Evolutionary conservation across 345 rosid genomes (phyloP), one percentile per base, ranked within the genome.

Genomic region (Gossypium sturtianum): DNA sequence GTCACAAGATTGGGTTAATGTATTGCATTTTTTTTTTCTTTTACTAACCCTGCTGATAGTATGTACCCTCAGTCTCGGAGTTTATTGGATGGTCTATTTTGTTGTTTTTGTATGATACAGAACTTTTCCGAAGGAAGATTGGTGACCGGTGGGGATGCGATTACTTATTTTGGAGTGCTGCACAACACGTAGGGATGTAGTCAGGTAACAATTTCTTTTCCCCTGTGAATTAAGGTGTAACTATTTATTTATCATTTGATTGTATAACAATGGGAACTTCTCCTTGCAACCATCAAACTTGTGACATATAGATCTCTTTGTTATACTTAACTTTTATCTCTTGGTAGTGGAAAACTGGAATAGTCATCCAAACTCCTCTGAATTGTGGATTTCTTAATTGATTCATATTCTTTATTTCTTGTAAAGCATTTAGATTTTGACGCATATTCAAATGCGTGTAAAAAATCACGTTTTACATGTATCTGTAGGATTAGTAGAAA

Each of bases 81-180:
- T 34, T 70, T 59, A 16, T 51, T 75, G 66, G 16, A 38, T 43
- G 49, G 23, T 63, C 77, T 60, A 34, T 69, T 70, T 52, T 53
- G 73, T 75, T 78, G 67, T 11, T 73, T 78, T 76, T 82, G 82
- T 76, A 76, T 74, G 76, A 79, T 76, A 74, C 79, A 12, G 25
- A 65, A 68, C 67, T 23, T 73, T 54, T 76, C 22, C 29, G 27
- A 72, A n/a, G 47, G 56, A 54, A 74, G 79, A 60, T 71, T 74
- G 71, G 79, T 70, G 69, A 71, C 49, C 15, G 0, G 61, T 58
- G 63, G 11, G 63, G 75, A 75, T 74, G 81, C 54, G 52, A 49
- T 49, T 23, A 23, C 41, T 48, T 48, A 12, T 48, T 44, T 57
- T 43, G 8, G 44, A 72, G 34, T 59, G 34, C 67, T 20, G 67